Base-by-base conservation (phyloP, 805 yeast genomes). In the Monosporozyma aerobia region DNA sequence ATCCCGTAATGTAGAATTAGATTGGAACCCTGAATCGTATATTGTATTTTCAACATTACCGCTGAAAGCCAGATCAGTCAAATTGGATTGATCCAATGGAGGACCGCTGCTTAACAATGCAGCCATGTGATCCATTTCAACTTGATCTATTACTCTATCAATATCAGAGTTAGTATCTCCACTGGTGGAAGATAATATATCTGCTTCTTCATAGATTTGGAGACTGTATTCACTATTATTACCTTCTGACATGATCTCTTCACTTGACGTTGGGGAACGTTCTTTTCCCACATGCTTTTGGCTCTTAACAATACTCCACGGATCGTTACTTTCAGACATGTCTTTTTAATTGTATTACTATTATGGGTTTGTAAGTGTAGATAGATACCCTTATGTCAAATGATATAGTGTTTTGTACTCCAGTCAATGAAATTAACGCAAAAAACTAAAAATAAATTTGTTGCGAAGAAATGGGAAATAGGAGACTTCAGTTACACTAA, bases 171-270 rank as follows among this genome's bases (percentile, higher is more conserved):
- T 19, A 5, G 4, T 39, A 19, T 59, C 62, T 39, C 63, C 59
- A 49, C 63, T 59, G 8, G 60, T 56, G 46, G 57, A 57, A 7
- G 63, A 60, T 23, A 60, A 43, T 32, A 60, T 55, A 48, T 60
- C 63, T 8, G 45, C 13, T 32, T 55, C 59, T 48, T 60, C 63
- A 22, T 40, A 47, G 40, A 37, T n/a, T 14, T 35, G n/a, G 19
- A 35, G 9, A 29, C 47, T 44, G 16, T 44, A 27, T 19, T 37
- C 32, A 33, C 54, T 23, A 29, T 49, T 25, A 43, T 41, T 29
- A 22, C 37, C 22, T 13, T 40, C 44, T 35, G 37, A 16, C 13
- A 41, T 29, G n/a, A 44, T 44, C 27, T 30, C 35, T 30, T 44
- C 47, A 25, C 41, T 33, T 23, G 49, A 19, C 9, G 39, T 33